A percentile compares a stretch with the other conserved stretches of the same genome.
These are phyloP conservation scores for Hemileccinum impolitum DNA, from an alignment of 768 basidiomycete species.

Conservation along the genomic window DNA sequence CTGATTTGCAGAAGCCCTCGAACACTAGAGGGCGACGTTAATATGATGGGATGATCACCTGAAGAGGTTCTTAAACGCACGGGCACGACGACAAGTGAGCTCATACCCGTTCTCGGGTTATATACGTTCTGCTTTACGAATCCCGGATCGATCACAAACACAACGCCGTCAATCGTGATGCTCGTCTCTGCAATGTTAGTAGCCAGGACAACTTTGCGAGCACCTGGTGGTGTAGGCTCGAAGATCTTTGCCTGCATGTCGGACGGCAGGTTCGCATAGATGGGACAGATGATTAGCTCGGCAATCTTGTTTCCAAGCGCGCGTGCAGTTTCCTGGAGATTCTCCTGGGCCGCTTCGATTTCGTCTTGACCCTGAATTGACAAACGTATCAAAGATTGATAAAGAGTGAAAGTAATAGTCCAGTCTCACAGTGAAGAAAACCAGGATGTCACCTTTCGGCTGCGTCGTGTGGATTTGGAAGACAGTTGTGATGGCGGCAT, in stretches of 20 bases:
- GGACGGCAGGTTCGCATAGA: constrained; percentile 98
- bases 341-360: constrained; percentile 97
- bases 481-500: constrained; percentile 97
- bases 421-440: constrained; percentile 83
- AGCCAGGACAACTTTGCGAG: constrained; percentile 95
- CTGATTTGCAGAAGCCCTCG: constrained; percentile 95
- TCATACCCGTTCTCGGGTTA: constrained; percentile 98
- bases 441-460: constrained; percentile 94
- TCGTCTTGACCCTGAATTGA: constrained; percentile 87
- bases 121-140: constrained; percentile 99
- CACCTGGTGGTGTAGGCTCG: constrained; percentile 95
- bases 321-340: constrained; percentile 90
- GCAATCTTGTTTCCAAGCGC: constrained; percentile 94
- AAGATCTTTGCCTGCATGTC: constrained; percentile 99
- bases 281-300: constrained; percentile 94
- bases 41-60: not conserved
- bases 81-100: constrained; percentile 91
- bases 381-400: constrained; percentile 2
- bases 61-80: constrained; percentile 44
- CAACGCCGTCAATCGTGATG: constrained; percentile 98
- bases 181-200: constrained; percentile 99
- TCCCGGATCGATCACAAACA: constrained; percentile 98
- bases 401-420: not conserved
- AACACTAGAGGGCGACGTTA: constrained; percentile 56
- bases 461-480: constrained; percentile 99